Percentiles rank a stretch among this genome's conserved stretches.
These are phyloP conservation scores for Didymellaceae sp. DNA, from an alignment of 2,329 filamentous ascomycete species.

Conservation along the genomic window DNA sequence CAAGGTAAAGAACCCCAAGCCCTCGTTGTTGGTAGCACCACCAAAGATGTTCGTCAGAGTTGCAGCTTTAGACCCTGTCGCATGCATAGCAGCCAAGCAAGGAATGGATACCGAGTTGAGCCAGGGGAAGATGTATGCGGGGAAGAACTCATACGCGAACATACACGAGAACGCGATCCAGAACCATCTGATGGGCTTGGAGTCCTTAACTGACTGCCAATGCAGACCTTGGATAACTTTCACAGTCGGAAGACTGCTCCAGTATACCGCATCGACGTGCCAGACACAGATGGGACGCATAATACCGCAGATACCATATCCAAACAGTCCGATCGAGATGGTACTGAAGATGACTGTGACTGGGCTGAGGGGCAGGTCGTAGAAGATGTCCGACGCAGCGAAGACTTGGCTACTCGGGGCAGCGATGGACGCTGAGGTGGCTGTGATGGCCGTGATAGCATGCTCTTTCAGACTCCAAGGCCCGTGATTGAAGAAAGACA, in stretches of 20 bases:
- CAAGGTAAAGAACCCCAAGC: conserved; percentile 17
- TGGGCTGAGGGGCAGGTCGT: conserved; percentile 16
- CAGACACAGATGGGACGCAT: conserved; percentile 24
- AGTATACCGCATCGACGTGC: conserved; percentile 26
- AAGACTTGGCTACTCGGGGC: conserved; percentile 24
- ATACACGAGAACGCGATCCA: conserved; percentile 26
- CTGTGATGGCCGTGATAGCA: conserved; percentile 22
- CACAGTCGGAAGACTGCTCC: conserved; percentile 25
- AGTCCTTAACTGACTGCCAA: conserved; percentile 23
- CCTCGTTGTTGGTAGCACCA: conserved; percentile 23
- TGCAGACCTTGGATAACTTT: conserved; percentile 26
- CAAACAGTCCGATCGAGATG: conserved; percentile 24
- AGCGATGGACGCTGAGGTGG: conserved; percentile 24
- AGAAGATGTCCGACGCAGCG: conserved; percentile 23
- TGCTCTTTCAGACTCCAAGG: conserved; percentile 24
- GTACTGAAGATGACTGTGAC: conserved; percentile 24
- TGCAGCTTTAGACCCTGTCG: conserved; percentile 20
- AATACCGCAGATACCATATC: conserved; percentile 23
- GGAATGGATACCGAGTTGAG: conserved; percentile 26
- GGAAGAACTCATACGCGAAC: conserved; percentile 25
- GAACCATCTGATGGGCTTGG: conserved; percentile 24
- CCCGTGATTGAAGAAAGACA: conserved; percentile 25
- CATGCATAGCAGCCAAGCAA: conserved; percentile 22
- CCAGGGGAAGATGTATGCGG: conserved; percentile 27
- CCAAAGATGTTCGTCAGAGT: conserved; percentile 23